Percentiles rank a stretch among this genome's conserved stretches.
phyloP scores from a whole-genome alignment of 495 filamentous ascomycete species.

The Pyronema domesticum region DNA sequence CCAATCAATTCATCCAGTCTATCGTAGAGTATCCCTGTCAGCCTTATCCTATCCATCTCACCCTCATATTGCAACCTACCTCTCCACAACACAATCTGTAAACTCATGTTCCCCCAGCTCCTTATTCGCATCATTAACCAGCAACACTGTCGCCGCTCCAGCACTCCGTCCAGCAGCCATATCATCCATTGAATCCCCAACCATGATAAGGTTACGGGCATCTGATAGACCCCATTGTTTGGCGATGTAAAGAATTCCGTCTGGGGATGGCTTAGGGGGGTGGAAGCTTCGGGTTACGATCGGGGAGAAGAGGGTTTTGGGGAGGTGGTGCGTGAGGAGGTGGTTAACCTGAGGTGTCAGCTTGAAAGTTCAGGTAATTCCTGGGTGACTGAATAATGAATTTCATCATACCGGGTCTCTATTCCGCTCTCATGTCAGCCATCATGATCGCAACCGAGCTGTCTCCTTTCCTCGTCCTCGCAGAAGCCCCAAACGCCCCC shows the following conservation, averaged over 20 bases:
- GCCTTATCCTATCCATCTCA: not conserved
- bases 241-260: constrained; percentile 72
- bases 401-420: not conserved
- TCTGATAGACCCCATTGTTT: constrained; percentile 39
- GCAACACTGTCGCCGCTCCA: constrained; percentile 74
- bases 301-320: constrained; percentile 41
- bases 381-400: not conserved
- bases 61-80: constrained; percentile 12
- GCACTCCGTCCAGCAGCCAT: constrained; percentile 75
- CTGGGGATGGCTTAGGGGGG: constrained; percentile 76
- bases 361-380: not conserved
- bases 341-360: constrained; percentile 44
- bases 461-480: too few relatives aligned
- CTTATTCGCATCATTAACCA: constrained; percentile 63
- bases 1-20: constrained; percentile 53
- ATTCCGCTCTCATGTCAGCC: not conserved
- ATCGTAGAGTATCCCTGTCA: not conserved
- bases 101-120: constrained; percentile 57
- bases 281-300: constrained; percentile 73
- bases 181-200: constrained; percentile 80
- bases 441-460: not conserved
- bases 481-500: too few relatives aligned
- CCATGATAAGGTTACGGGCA: constrained; percentile 26
- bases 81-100: constrained; percentile 39
- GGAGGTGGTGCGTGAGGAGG: constrained; percentile 57